These are phyloP conservation scores for Suhomyces tanzawaensis DNA, from an alignment of 805 yeast genomes.

Conservation along the genomic window DNA sequence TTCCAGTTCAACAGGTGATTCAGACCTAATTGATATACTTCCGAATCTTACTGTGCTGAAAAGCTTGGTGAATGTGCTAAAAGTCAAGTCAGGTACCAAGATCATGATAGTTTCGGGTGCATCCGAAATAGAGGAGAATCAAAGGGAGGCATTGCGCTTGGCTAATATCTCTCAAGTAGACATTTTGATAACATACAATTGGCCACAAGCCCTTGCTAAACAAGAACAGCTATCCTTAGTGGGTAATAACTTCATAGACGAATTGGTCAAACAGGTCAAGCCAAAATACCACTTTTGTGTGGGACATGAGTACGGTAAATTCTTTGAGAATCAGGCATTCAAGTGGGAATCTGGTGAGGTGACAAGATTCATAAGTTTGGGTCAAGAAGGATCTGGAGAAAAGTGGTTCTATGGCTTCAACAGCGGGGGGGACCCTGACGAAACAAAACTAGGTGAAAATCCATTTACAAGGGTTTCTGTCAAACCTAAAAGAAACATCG, in stretches of 20 bases:
- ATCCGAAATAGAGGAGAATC: constrained; percentile 8
- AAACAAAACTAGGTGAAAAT: constrained; percentile 14
- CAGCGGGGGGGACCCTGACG: constrained; percentile 1
- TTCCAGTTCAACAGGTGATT: constrained; percentile 9
- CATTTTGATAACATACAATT: constrained; percentile 54
- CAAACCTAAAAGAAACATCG: constrained; percentile 12
- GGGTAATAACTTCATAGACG: constrained; percentile 47
- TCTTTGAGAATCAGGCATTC: constrained; percentile 57
- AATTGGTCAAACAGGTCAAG: constrained; percentile 37
- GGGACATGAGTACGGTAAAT: constrained; percentile 48
- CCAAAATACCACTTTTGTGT: constrained; percentile 71
- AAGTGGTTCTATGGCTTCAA: constrained; percentile 77
- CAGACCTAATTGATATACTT: constrained; percentile 21
- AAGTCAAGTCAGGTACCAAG: constrained; percentile 44
- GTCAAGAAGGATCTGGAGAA: constrained; percentile 51
- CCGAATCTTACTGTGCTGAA: constrained; percentile 29
- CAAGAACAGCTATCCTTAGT: constrained; percentile 42
- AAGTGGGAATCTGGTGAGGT: constrained; percentile 47
- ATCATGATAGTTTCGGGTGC: constrained; percentile 44
- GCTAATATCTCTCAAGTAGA: constrained; percentile 34
- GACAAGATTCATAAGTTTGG: constrained; percentile 67
- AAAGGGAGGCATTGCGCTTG: constrained; percentile 11
- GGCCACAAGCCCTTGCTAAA: constrained; percentile 56
- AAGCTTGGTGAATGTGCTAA: constrained; percentile 32
- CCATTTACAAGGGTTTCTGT: constrained; percentile 21